Evolutionary conservation across 129 eudicot species (phyloP).

Genomic region (Silybum marianum): DNA sequence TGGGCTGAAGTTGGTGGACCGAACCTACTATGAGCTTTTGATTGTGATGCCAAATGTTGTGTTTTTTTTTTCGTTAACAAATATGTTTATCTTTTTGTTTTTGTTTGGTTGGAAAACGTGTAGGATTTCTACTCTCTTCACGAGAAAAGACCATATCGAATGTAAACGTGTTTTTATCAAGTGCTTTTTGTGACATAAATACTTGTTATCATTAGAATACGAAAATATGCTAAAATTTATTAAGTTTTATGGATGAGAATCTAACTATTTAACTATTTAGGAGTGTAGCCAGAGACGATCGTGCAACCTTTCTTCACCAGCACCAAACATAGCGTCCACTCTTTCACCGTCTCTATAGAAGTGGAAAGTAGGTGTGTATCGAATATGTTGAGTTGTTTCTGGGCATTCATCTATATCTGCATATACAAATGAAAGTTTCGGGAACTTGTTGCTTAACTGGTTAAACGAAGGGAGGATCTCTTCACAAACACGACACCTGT

Average conservation of each 20-base stretch:
- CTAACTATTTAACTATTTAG: conserved; percentile 11
- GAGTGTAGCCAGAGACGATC: conserved; percentile 96
- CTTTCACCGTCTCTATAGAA: conserved; percentile 93
- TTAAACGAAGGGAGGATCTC: conserved; percentile 72
- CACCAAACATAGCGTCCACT: conserved; percentile 93
- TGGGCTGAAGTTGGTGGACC: conserved; percentile 16
- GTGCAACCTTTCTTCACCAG: conserved; percentile 84
- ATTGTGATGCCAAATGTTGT: conserved; percentile 20
- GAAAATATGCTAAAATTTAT: neutral
- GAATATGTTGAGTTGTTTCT: conserved; percentile 77
- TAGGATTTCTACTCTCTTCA: conserved; percentile 10
- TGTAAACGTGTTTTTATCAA: conserved; percentile 18
- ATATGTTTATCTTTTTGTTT: conserved; percentile 9
- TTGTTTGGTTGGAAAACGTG: conserved; percentile 6
- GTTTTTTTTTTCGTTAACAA: neutral
- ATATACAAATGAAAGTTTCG: conserved; percentile 67
- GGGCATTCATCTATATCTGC: conserved; percentile 95
- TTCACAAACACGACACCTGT: conserved; percentile 84
- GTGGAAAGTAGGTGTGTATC: conserved; percentile 91
- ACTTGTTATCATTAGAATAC: neutral
- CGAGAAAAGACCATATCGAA: conserved; percentile 9
- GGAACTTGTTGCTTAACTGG: conserved; percentile 70
- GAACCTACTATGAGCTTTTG: neutral
- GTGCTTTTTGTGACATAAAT: conserved; percentile 10
- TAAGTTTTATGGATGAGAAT: conserved; percentile 8